Percentiles rank a stretch among this genome's conserved stretches.
phyloP scores from a whole-genome alignment of 495 filamentous ascomycete species.

The Podospora fimiseda region DNA sequence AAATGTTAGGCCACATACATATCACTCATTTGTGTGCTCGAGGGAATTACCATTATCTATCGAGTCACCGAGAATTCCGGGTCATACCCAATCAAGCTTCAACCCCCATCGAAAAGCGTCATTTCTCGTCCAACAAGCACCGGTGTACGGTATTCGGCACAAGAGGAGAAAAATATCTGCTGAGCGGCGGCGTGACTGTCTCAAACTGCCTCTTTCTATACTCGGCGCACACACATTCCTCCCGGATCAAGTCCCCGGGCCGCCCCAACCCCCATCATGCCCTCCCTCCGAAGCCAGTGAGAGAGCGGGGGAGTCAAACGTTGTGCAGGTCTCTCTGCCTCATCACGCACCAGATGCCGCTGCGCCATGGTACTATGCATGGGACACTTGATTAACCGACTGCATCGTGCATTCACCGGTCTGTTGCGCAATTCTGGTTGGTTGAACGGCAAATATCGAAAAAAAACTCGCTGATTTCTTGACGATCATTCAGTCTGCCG shows the following conservation, averaged over 20 bases:
- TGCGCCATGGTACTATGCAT: constrained; percentile 19
- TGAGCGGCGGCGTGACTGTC: background rate
- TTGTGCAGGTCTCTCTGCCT: constrained; percentile 7
- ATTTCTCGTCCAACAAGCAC: too few species aligned
- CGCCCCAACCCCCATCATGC: constrained; percentile 11
- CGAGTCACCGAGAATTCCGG: constrained; percentile 12
- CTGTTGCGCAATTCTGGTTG: constrained; percentile 18
- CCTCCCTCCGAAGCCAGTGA: constrained; percentile 15
- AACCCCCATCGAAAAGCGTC: too few species aligned
- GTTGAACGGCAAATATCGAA: constrained; percentile 1
- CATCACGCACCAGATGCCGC: background rate
- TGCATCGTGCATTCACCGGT: constrained; percentile 24
- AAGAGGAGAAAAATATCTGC: background rate
- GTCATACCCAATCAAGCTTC: background rate
- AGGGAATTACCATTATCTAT: constrained; percentile 2
- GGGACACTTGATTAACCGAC: constrained; percentile 15
- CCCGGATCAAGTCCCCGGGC: constrained; percentile 21
- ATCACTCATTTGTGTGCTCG: background rate
- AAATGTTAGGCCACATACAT: background rate
- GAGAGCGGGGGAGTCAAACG: background rate
- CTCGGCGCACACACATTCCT: constrained; percentile 5
- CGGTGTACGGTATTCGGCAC: too few species aligned
- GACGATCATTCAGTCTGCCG: background rate
- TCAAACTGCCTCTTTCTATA: background rate
- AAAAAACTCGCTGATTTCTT: constrained; percentile 2